Base-by-base conservation (phyloP, 176 grass and related monocot genomes). In the Carex myosuroides region DNA sequence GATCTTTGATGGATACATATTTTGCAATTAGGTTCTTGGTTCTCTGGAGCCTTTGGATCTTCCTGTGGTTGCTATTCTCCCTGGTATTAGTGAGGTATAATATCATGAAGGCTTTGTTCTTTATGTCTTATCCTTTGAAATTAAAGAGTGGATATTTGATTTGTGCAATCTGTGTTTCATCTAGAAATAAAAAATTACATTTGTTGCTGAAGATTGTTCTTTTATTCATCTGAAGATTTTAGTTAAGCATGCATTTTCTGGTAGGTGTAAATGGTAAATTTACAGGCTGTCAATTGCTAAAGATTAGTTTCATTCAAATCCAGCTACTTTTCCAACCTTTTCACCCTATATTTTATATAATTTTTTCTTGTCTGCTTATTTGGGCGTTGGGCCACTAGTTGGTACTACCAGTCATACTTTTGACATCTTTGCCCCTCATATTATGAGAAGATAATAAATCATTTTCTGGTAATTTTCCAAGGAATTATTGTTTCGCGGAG, bases 21-120 rank as follows among this genome's bases (percentile, higher is more conserved):
- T 88, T 87, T 82, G 14, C 41, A 24, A 9, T 22, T 86, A 97
- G 90, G 89, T 97, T 72, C 94, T 97, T 89, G 72, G 90, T 89
- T 88, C 89, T 0, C 82, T 97, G 1, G 79, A 94, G 42, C 89
- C 89, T 86, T 79, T 90, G 58, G 94, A 97, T 81, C 91, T 88
- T 75, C 68, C 91, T 58, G 18, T 92, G 3, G 85, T 97, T 85
- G 75, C 94, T 82, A 91, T 93, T 88, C 92, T 97, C 16, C 90
- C 94, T 90, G 94, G 92, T 61, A 94, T 97, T 77, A 97, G 92
- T 55, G 94, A 97, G 84, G 94, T 94, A 85, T 5, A 24, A 24
- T 69, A 72, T 82, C 4, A 6, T 13, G 24, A 66, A 22, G 17
- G 24, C 59, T 54, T 64, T 30, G 10, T 82, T 8, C 48, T 9